phyloP scores from a whole-genome alignment of 768 basidiomycete genomes.

The Lyophyllum shimeji region DNA sequence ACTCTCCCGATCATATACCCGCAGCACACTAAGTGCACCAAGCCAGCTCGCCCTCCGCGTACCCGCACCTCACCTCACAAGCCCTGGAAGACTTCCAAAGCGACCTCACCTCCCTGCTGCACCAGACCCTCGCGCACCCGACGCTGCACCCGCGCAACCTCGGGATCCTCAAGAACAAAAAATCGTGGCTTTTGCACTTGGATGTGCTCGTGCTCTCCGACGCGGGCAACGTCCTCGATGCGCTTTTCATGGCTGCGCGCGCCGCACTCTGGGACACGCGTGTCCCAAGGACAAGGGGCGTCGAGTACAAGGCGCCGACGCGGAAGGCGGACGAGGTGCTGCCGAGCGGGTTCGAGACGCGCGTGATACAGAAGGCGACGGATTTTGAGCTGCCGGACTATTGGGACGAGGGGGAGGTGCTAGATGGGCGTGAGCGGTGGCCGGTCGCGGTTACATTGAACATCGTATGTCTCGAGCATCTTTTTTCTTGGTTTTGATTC shows the following conservation, averaged over 20 bases:
- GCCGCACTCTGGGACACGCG: slow-evolving; percentile 82
- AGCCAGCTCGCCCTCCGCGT: slow-evolving; percentile 78
- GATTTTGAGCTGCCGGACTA: slow-evolving; percentile 89
- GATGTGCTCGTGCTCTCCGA: slow-evolving; percentile 77
- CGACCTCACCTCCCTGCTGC: slow-evolving; percentile 64
- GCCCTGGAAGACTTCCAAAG: slow-evolving; percentile 77
- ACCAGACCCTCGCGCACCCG: slow-evolving; percentile 63
- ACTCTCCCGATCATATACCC: too few relatives aligned
- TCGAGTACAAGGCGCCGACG: slow-evolving; percentile 61
- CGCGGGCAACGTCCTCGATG: slow-evolving; percentile 74
- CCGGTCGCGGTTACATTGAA: slow-evolving; percentile 81
- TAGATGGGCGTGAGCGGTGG: slow-evolving; percentile 65
- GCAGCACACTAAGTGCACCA: slow-evolving; percentile 25
- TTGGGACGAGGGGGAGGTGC: slow-evolving; percentile 79
- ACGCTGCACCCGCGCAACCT: slow-evolving; percentile 70
- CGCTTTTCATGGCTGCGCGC: slow-evolving; percentile 74
- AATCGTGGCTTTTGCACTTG: slow-evolving; percentile 74
- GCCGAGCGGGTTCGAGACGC: slow-evolving; percentile 60
- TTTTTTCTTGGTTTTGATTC: not conserved
- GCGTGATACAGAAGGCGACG: slow-evolving; percentile 47
- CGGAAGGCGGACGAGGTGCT: slow-evolving; percentile 39
- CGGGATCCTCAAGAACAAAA: slow-evolving; percentile 54
- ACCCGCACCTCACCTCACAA: slow-evolving; percentile 61
- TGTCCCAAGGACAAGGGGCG: slow-evolving; percentile 69
- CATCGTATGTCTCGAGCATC: slow-evolving; percentile 45